These are phyloP conservation scores for Oryza rufipogon DNA, from an alignment of 176 grass and related monocot genomes.

Conservation along the genomic window DNA sequence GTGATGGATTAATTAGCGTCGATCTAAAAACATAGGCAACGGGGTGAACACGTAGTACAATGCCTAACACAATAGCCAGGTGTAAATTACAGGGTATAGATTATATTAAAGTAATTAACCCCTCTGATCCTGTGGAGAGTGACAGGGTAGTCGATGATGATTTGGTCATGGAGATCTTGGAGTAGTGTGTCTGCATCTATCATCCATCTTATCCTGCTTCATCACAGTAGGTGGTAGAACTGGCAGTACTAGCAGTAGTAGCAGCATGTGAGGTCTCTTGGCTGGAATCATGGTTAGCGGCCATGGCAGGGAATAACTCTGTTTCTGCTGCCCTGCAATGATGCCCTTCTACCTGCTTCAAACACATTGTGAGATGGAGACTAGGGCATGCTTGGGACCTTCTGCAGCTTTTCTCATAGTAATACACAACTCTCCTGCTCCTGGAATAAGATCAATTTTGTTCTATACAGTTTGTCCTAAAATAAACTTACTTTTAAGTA, in stretches of 20 bases:
- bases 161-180: background rate
- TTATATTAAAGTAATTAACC: background rate
- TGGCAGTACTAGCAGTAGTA: background rate
- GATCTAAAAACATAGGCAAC: background rate
- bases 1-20: background rate
- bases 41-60: background rate
- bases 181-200: background rate
- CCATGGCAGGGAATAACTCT: slow-evolving; percentile 79
- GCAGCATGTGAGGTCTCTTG: slow-evolving; percentile 53
- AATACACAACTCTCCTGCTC: too few species aligned
- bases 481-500: too few species aligned
- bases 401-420: too few species aligned
- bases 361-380: background rate
- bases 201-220: background rate
- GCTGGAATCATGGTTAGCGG: slow-evolving; percentile 61
- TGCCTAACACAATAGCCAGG: slow-evolving; percentile 36
- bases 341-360: slow-evolving; percentile 42
- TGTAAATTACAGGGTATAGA: slow-evolving; percentile 32
- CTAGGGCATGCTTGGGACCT: too few species aligned
- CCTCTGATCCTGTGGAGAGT: background rate
- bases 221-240: too few species aligned
- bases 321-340: slow-evolving; percentile 68
- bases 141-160: background rate
- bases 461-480: too few species aligned
- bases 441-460: too few species aligned